A percentile compares a stretch with the other conserved stretches of the same genome.
phyloP scores from a whole-genome alignment of 371 early-diverging fungal genomes.

The Mucor mucedo region DNA sequence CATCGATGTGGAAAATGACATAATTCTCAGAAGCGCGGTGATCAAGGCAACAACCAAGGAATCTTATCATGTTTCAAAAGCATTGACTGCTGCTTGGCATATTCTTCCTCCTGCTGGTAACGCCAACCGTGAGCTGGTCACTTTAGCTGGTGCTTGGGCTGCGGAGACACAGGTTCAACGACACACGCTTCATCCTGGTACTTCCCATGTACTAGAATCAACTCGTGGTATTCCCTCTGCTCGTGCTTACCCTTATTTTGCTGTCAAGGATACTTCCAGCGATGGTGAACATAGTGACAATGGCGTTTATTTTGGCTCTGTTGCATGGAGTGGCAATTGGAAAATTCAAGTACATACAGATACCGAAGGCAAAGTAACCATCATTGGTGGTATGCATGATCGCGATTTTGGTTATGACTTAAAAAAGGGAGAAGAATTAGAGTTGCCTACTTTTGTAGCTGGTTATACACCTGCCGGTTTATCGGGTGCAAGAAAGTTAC shows the following conservation, averaged over 20 bases:
- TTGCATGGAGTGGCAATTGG: conserved; percentile 54
- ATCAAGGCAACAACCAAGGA: neutral
- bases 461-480: conserved; percentile 41
- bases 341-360: conserved; percentile 32
- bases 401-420: conserved; percentile 35
- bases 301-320: conserved; percentile 44
- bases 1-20: conserved; percentile 36
- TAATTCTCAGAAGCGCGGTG: conserved; percentile 28
- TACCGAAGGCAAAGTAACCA: conserved; percentile 27
- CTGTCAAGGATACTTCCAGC: conserved; percentile 29
- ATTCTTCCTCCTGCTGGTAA: conserved; percentile 25
- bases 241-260: conserved; percentile 49
- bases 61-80: conserved; percentile 16
- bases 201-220: conserved; percentile 31
- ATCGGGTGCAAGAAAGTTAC: conserved; percentile 37
- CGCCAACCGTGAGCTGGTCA: conserved; percentile 31
- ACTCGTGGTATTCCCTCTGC: conserved; percentile 43
- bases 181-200: conserved; percentile 31
- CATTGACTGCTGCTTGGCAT: conserved; percentile 46
- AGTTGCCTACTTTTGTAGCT: conserved; percentile 30
- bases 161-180: conserved; percentile 39
- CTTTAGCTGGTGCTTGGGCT: conserved; percentile 48
- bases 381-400: conserved; percentile 45
- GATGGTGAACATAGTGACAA: conserved; percentile 23
- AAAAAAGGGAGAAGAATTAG: conserved; percentile 11